phyloP scores from a whole-genome alignment of 23 red algal species.

The Chondrus crispus region DNA sequence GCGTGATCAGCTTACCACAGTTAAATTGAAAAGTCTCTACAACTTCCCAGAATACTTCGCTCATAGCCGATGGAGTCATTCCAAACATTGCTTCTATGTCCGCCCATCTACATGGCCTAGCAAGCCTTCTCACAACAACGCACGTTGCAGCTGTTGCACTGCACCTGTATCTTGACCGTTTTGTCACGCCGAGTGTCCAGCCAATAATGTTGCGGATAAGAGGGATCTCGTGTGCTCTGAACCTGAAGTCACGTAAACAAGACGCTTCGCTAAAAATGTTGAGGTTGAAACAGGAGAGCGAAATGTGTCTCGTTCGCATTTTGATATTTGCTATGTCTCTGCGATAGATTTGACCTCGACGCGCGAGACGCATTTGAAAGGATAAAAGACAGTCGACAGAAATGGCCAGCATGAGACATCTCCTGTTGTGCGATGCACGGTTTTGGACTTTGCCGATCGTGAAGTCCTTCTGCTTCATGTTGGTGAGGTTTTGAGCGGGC shows the following conservation, averaged over 20 bases:
- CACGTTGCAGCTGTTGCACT: background rate
- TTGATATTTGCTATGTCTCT: background rate
- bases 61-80: background rate
- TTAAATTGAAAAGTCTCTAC: background rate
- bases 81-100: background rate
- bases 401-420: background rate
- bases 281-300: background rate
- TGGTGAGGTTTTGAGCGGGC: too few species aligned
- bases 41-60: background rate
- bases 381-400: too few species aligned
- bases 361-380: background rate
- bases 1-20: background rate
- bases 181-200: background rate
- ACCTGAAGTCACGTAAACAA: background rate
- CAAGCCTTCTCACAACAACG: background rate
- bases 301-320: background rate
- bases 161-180: background rate
- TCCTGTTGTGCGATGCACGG: background rate
- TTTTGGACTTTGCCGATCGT: background rate
- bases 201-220: background rate
- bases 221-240: background rate
- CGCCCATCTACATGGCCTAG: background rate
- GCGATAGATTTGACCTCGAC: background rate
- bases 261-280: background rate
- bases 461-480: constrained; percentile 19